These are phyloP conservation scores for Ensete glaucum DNA, from an alignment of 176 grass and related monocot species.

Conservation along the genomic window DNA sequence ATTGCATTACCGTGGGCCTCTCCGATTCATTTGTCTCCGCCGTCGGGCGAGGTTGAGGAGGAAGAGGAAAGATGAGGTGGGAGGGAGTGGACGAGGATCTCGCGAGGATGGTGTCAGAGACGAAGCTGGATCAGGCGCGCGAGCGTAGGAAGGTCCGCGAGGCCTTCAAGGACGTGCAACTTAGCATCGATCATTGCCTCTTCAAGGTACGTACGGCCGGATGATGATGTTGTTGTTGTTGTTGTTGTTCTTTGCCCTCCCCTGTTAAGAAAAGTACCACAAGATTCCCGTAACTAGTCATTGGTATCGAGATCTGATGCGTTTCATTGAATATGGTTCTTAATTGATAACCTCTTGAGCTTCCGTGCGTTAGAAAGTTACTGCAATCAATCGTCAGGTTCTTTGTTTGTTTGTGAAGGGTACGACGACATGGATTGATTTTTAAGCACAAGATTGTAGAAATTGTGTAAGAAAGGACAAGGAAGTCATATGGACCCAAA, in stretches of 20 bases:
- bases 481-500: too few species aligned
- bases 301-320: not conserved
- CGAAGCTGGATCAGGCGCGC: slow-evolving; percentile 62
- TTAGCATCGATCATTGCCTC: slow-evolving; percentile 76
- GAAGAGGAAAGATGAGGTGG: not conserved
- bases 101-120: slow-evolving; percentile 41
- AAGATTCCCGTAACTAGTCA: not conserved
- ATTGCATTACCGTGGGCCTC: too few species aligned
- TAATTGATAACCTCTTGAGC: not conserved
- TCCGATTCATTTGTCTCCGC: too few species aligned
- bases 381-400: not conserved
- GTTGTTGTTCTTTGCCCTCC: not conserved
- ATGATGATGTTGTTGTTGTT: too few species aligned
- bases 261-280: not conserved
- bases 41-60: too few species aligned
- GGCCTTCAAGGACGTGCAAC: slow-evolving; percentile 76
- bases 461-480: too few species aligned
- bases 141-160: slow-evolving; percentile 71
- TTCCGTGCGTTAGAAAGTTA: not conserved
- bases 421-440: too few species aligned
- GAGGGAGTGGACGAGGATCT: slow-evolving; percentile 49
- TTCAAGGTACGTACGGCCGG: slow-evolving; percentile 39
- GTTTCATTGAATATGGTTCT: not conserved
- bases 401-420: too few species aligned
- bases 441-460: too few species aligned